These are phyloP conservation scores for Physaria fendleri DNA, from an alignment of 345 rosid genomes.

Conservation along the genomic window DNA sequence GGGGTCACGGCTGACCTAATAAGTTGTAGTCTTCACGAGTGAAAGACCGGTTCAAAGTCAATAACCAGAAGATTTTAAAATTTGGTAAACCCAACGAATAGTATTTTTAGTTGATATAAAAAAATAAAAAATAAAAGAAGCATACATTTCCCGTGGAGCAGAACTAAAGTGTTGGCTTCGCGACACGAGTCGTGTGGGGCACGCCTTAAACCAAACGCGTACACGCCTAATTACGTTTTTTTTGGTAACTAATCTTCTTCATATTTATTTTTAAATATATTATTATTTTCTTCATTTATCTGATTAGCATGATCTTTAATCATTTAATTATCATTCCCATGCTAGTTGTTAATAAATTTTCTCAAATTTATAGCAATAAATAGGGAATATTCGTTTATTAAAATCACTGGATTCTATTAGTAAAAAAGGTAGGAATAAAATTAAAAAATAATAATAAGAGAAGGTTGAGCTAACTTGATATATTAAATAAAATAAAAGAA, in stretches of 20 bases:
- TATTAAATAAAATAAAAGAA: neutral
- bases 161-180: conserved; percentile 31
- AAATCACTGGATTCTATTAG: too few relatives aligned
- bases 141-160: conserved; percentile 32
- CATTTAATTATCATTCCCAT: neutral
- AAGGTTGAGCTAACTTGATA: too few relatives aligned
- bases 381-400: neutral
- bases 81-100: conserved; percentile 16
- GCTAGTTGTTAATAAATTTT: neutral
- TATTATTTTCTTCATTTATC: neutral
- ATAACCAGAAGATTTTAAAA: conserved; percentile 24
- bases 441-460: too few relatives aligned
- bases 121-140: too few relatives aligned
- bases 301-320: neutral
- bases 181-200: conserved; percentile 18
- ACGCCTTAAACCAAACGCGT: neutral
- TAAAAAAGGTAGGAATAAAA: neutral
- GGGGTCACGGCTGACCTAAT: conserved; percentile 23
- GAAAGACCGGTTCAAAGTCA: conserved; percentile 35
- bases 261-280: neutral
- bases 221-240: neutral
- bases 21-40: conserved; percentile 16
- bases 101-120: neutral
- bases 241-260: conserved; percentile 11
- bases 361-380: neutral